Conservation (phyloP, 306 rosid genomes). For the peach (Prunus persica) region Prunus_persica_NCBIv2 NC_034015.1:16323501-16324000, state of each 20-base stretch:
- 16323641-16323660: not conserved
- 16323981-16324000: too few relatives aligned
- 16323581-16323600: not conserved
- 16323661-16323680: conserved; percentile 4
- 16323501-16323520: conserved; percentile 8
- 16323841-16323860: not conserved
- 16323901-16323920: too few relatives aligned
- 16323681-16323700: not conserved
- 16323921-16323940: too few relatives aligned
- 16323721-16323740: not conserved
- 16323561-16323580: not conserved
- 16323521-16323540: not conserved
- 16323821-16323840: not conserved
- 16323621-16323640: not conserved
- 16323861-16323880: not conserved
- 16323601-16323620: not conserved
- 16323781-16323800: not conserved
- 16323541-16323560: not conserved
- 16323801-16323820: not conserved
- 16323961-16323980: too few relatives aligned
- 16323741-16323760: not conserved
- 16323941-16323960: too few relatives aligned
- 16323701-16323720: not conserved
- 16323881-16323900: too few relatives aligned
- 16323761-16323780: not conserved